Conservation (phyloP, 768 basidiomycete species). For the Trametes elegans region DNA sequence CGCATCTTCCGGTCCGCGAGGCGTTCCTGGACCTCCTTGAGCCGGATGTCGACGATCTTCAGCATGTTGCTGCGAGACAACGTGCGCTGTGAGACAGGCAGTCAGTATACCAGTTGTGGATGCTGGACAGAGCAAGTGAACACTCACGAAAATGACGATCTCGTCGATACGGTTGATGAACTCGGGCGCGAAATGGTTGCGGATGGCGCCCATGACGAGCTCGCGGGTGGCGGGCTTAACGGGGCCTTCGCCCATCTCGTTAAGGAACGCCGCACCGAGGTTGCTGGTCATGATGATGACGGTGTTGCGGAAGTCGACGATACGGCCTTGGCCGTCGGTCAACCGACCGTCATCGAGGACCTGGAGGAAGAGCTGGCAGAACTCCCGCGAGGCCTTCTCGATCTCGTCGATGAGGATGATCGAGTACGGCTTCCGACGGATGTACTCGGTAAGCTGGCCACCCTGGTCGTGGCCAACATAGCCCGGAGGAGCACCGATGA, state of each 20-base stretch:
- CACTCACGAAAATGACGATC: constrained; percentile 67
- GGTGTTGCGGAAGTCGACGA: constrained; percentile 86
- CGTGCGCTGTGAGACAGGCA: constrained; percentile 52
- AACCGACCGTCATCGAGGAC: constrained; percentile 91
- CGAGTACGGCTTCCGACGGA: constrained; percentile 86
- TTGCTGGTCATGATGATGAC: constrained; percentile 97
- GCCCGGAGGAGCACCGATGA: constrained; percentile 77
- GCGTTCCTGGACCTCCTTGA: constrained; percentile 82
- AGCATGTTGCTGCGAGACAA: constrained; percentile 75
- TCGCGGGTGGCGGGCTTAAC: constrained; percentile 58
- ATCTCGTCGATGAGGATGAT: constrained; percentile 87
- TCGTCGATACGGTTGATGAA: constrained; percentile 91
- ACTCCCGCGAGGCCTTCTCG: constrained; percentile 84
- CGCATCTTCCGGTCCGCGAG: constrained; percentile 78
- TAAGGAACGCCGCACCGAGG: constrained; percentile 73
- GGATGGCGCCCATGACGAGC: constrained; percentile 78
- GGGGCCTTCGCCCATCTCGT: constrained; percentile 71
- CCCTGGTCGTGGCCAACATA: constrained; percentile 92
- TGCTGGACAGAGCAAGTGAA: not conserved
- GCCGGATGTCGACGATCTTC: constrained; percentile 85
- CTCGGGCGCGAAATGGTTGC: constrained; percentile 87
- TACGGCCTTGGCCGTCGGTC: constrained; percentile 90
- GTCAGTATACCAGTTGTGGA: constrained; percentile 31
- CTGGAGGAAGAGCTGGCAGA: constrained; percentile 72
- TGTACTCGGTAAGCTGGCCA: constrained; percentile 91